Percentiles rank a stretch among this genome's conserved stretches.
Evolutionary conservation across 371 early-diverging fungal species (phyloP).

Genomic region (Smittium culicis): DNA sequence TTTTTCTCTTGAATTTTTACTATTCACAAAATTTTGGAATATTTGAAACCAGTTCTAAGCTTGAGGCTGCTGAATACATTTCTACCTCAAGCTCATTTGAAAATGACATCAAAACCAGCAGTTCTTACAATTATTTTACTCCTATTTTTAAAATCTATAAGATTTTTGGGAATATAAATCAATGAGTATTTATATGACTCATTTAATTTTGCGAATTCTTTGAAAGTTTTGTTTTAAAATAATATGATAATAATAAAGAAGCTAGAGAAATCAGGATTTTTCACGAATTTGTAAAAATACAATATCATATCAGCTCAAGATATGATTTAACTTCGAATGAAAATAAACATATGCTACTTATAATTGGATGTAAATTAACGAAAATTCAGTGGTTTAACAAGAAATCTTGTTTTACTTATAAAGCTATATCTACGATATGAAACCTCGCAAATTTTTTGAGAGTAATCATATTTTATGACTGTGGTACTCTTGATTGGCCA

Average conservation of each 20-base stretch:
- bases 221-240: constrained; percentile 8
- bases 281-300: not conserved
- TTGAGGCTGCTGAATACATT: not conserved
- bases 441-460: constrained; percentile 12
- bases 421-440: not conserved
- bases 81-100: not conserved
- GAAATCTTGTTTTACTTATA: not conserved
- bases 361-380: not conserved
- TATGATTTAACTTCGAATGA: not conserved
- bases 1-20: constrained; percentile 3
- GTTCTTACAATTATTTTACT: not conserved
- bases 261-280: not conserved
- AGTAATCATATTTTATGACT: constrained; percentile 1
- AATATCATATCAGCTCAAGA: not conserved
- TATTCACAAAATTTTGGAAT: not conserved
- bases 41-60: not conserved
- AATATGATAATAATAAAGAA: constrained; percentile 14
- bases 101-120: not conserved
- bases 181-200: not conserved
- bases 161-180: not conserved
- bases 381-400: not conserved
- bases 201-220: constrained; percentile 1
- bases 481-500: not conserved
- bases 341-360: not conserved
- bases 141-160: not conserved